phyloP scores from a whole-genome alignment of 2,329 filamentous ascomycete species.

The Penicillium sp. region DNA sequence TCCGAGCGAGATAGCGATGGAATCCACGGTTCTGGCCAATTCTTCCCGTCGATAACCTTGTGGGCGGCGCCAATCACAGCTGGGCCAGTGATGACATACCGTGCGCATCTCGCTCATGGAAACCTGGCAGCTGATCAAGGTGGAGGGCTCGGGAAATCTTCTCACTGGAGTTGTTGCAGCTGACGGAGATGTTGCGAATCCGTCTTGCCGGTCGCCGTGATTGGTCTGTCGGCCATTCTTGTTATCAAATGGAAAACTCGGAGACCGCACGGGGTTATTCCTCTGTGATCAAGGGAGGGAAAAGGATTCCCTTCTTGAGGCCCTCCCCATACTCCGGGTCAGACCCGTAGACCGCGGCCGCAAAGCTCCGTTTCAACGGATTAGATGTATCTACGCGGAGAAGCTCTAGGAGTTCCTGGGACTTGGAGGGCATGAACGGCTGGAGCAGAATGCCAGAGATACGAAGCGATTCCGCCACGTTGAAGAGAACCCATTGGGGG shows the following conservation, averaged over 20 bases:
- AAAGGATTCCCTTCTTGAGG: slow-evolving; percentile 46
- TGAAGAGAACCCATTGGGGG: slow-evolving; percentile 60
- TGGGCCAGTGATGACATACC: slow-evolving; percentile 22
- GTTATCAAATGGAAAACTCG: slow-evolving; percentile 26
- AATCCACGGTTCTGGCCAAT: slow-evolving; percentile 22
- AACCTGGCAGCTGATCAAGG: slow-evolving; percentile 20
- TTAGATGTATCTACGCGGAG: slow-evolving; percentile 58
- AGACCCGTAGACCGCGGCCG: slow-evolving; percentile 55
- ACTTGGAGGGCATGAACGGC: slow-evolving; percentile 81
- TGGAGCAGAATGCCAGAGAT: slow-evolving; percentile 79
- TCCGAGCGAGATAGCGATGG: slow-evolving; percentile 4
- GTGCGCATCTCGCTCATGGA: slow-evolving; percentile 9
- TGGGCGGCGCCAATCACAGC: slow-evolving; percentile 17
- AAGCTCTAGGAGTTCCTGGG: slow-evolving; percentile 65
- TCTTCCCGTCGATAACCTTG: slow-evolving; percentile 32
- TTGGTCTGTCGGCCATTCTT: slow-evolving; percentile 20
- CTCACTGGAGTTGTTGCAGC: slow-evolving; percentile 15
- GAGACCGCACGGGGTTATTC: slow-evolving; percentile 24
- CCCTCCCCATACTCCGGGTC: slow-evolving; percentile 65
- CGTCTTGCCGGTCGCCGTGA: slow-evolving; percentile 10
- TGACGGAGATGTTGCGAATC: slow-evolving; percentile 20
- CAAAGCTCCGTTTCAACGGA: slow-evolving; percentile 54
- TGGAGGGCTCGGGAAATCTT: slow-evolving; percentile 20
- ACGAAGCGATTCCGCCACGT: slow-evolving; percentile 68
- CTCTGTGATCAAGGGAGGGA: slow-evolving; percentile 45